Conservation (phyloP, 2,329 filamentous ascomycete genomes). For the Curvularia lunata region DNA sequence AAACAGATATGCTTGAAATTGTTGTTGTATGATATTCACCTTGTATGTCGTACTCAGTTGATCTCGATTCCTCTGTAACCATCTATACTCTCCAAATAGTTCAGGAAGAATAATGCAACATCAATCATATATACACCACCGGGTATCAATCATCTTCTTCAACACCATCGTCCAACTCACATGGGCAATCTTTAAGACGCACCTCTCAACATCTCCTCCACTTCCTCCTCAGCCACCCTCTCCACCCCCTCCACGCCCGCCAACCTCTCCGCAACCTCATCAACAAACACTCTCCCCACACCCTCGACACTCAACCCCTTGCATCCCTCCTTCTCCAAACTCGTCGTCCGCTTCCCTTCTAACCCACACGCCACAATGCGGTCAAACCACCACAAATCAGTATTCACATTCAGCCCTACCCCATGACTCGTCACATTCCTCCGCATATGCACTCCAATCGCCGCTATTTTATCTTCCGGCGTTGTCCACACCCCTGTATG, state of each 20-base stretch:
- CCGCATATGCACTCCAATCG: constrained; percentile 88
- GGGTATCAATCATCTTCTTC: not conserved
- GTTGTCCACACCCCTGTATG: constrained; percentile 83
- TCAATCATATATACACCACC: not conserved
- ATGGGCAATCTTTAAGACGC: not conserved
- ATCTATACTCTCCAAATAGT: not conserved
- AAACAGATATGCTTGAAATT: not conserved
- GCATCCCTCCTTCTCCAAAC: constrained; percentile 64
- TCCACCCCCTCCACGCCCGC: constrained; percentile 30
- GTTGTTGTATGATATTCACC: not conserved
- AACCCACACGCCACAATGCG: constrained; percentile 92
- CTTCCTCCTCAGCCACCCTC: constrained; percentile 22
- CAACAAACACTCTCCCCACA: constrained; percentile 52
- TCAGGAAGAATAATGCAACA: too few species aligned
- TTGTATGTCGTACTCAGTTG: not conserved
- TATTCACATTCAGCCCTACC: constrained; percentile 77
- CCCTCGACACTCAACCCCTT: constrained; percentile 44
- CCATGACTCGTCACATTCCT: constrained; percentile 85
- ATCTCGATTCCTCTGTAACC: not conserved
- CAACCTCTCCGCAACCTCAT: constrained; percentile 44
- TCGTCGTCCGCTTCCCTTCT: constrained; percentile 79
- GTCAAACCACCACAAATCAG: constrained; percentile 68
- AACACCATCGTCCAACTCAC: not conserved
- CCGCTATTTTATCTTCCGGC: constrained; percentile 74
- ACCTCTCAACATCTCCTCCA: constrained; percentile 13